Base-by-base conservation (phyloP, 2,329 filamentous ascomycete genomes). In the Emmonsia crescens region DNA sequence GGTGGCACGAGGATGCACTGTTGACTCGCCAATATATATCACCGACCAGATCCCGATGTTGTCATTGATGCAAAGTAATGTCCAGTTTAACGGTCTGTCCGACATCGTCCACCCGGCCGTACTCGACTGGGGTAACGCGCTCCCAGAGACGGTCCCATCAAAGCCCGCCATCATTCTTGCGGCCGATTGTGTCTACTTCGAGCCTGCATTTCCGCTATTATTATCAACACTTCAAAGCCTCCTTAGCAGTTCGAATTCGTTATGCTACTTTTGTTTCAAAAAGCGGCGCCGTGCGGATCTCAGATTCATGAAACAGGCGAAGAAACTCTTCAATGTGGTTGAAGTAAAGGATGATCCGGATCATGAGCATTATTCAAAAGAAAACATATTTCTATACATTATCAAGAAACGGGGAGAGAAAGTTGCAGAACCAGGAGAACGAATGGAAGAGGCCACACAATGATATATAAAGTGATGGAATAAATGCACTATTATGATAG, bases 131-230 rank as follows among this genome's bases (percentile, higher is more conserved):
- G 82, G 81, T 21, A 70, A 75, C 38, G 69, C 77, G 72, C 76
- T 63, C 60, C 74, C 62, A 60, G 68, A 61, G 64, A 78, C 58
- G 40, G 72, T 77, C 40, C 74, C 74, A 27, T 60, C 66, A 80
- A 60, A 79, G 80, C 90, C 91, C 21, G 85, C 92, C 69, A 80
- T 96, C 61, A 86, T 99, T 61, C 82, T 97, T n/a, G 94, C 94
- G 3, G 93, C 92, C 48, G 94, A 97, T 74, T 97, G 93, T 76
- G 91, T 96, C 57, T 99, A 97, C 78, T 96, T 96, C 74, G 94
- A 97, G 75, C 91, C 93, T 2, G 90, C 94, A 0, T 97, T 97
- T 71, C 92, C 93, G 36, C 80, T 96, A 40, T 82, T 99, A 55
- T 82, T 94, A 70, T 78, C 85, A 65, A 97, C 93, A 5, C 77